Percentiles rank a stretch among this genome's conserved stretches.
Conservation (phyloP, 768 basidiomycete genomes). For the Lactarius sp. region DNA sequence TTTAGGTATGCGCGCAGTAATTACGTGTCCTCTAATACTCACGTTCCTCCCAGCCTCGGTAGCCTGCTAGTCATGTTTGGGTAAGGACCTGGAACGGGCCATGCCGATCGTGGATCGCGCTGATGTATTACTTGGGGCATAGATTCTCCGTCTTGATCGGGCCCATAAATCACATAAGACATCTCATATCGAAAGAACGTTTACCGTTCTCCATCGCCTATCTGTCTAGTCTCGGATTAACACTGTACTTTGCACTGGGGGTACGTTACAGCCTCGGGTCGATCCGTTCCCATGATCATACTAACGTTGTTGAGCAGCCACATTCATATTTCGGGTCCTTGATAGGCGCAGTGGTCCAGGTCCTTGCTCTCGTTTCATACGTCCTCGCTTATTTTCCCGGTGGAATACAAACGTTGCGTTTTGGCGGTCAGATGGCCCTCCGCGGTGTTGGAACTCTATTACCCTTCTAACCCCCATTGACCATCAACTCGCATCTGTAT, state of each 20-base stretch:
- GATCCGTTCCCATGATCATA: constrained; percentile 3
- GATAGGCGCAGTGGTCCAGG: constrained; percentile 76
- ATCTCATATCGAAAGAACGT: constrained; percentile 75
- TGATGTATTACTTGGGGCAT: neutral
- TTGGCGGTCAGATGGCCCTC: constrained; percentile 75
- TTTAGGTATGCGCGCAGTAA: constrained; percentile 53
- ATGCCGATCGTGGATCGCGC: neutral
- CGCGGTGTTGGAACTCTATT: constrained; percentile 80
- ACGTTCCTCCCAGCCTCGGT: constrained; percentile 53
- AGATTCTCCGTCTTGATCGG: constrained; percentile 86
- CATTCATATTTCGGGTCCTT: constrained; percentile 86
- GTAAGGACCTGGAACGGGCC: constrained; percentile 38
- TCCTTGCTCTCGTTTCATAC: constrained; percentile 82
- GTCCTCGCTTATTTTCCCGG: constrained; percentile 95
- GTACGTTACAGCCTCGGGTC: constrained; percentile 42
- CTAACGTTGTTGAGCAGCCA: constrained; percentile 41
- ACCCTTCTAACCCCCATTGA: constrained; percentile 49
- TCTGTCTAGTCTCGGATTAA: constrained; percentile 75
- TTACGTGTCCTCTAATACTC: constrained; percentile 5
- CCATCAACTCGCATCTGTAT: neutral
- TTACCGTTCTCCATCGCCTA: constrained; percentile 83
- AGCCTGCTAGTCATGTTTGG: constrained; percentile 96
- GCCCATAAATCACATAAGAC: constrained; percentile 88
- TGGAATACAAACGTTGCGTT: constrained; percentile 70
- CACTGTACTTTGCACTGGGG: constrained; percentile 87